phyloP scores from a whole-genome alignment of 345 rosid genomes.

The Clausena lansium region DNA sequence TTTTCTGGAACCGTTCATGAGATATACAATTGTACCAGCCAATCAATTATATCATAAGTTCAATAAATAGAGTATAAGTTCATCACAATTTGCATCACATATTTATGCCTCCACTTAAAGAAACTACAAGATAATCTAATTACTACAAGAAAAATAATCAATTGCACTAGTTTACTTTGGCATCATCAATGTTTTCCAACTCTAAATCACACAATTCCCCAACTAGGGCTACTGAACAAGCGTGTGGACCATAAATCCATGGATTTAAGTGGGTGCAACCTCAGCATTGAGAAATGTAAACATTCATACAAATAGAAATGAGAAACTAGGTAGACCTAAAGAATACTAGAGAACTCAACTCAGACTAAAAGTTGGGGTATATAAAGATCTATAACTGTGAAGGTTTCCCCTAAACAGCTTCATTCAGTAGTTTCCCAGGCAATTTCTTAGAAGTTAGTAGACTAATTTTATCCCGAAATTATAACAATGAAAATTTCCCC shows the following conservation, averaged over 20 bases:
- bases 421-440: neutral
- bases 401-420: neutral
- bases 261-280: neutral
- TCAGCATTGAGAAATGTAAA: neutral
- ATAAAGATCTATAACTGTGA: neutral
- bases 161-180: neutral
- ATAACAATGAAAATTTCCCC: neutral
- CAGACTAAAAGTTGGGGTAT: neutral
- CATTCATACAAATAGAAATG: neutral
- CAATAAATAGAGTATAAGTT: neutral
- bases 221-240: neutral
- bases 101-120: slow-evolving; percentile 4
- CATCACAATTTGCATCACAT: neutral
- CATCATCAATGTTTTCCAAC: neutral
- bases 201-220: slow-evolving; percentile 1
- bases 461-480: neutral
- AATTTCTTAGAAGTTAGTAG: neutral
- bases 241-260: neutral
- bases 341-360: slow-evolving; percentile 3
- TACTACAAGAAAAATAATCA: neutral
- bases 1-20: slow-evolving; percentile 32
- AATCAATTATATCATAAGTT: neutral
- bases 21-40: slow-evolving; percentile 16
- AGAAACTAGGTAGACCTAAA: neutral
- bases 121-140: neutral